Percentiles rank a stretch among this genome's conserved stretches.
Conservation (phyloP, 106 monocot genomes). For the Allium cepa region DNA sequence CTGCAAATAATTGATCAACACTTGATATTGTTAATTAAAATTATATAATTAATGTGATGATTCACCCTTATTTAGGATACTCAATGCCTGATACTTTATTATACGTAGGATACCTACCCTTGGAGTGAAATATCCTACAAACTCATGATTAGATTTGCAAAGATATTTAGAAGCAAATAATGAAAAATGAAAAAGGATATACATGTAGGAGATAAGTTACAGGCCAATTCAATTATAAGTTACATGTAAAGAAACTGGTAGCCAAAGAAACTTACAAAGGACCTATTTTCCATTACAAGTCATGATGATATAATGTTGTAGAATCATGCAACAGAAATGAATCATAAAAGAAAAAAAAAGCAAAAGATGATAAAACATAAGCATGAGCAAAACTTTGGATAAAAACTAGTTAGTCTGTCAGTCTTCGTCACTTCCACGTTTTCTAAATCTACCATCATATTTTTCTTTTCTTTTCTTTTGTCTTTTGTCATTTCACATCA, state of each 20-base stretch:
- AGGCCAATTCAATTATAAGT: too few species aligned
- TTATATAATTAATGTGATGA: too few species aligned
- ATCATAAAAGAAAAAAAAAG: conserved; percentile 21
- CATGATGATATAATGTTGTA: conserved; percentile 21
- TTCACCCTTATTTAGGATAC: too few species aligned
- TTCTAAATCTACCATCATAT: neutral
- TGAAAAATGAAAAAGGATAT: neutral
- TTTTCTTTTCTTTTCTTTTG: neutral
- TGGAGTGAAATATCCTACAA: too few species aligned
- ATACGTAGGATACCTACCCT: too few species aligned
- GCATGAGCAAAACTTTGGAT: conserved; percentile 28
- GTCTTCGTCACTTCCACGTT: conserved; percentile 7
- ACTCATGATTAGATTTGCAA: too few species aligned
- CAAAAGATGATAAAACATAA: conserved; percentile 7
- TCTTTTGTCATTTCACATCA: conserved; percentile 19
- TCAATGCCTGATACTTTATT: too few species aligned
- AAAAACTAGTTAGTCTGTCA: conserved; percentile 30
- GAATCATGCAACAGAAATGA: conserved; percentile 50
- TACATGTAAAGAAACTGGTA: too few species aligned
- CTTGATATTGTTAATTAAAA: too few species aligned
- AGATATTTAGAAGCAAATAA: neutral
- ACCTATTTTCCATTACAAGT: conserved; percentile 4
- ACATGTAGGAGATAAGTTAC: too few species aligned
- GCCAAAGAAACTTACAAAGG: conserved; percentile 3
- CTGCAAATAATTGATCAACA: too few species aligned